Base-by-base conservation (phyloP, 345 rosid genomes). In the Pelargonium nanum region DNA sequence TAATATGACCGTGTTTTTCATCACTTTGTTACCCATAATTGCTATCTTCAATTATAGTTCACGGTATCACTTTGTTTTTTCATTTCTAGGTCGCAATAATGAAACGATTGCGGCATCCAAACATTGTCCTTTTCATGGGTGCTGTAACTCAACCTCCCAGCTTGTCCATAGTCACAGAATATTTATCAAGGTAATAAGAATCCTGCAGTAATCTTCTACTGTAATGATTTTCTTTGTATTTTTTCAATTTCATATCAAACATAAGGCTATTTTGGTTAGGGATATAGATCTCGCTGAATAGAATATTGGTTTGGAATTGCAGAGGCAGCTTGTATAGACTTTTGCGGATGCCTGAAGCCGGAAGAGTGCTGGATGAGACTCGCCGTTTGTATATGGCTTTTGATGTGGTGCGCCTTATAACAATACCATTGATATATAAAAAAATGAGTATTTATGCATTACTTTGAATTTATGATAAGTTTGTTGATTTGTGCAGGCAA, bases 101-200 rank as follows among this genome's bases (percentile, higher is more conserved):
- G 99, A 94, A 90, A 78, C 85, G 97, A 51, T 75, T 94, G 55
- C 85, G 97, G 62, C 99, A 94, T 81, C 99, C 99, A 69, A 94
- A 94, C 68, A 94, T 94, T 68, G 99, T 94, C 78, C 96, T 94
- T 57, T 94, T 90, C 65, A 94, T 94, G 99, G 99, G 99, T 24
- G 99, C 97, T 0, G 99, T 94, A 67, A 88, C 96, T 61, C 87
- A 83, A 71, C 97, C 99, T 56, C 97, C 97, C 32, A 88, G 86
- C 75, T 79, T 94, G 80, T 90, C 99, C 59, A 94, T 94, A 70
- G 97, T 94, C 74, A 94, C 99, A 50, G 99, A 90, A 72, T 94
- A 94, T 78, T 75, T 94, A 62, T 90, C 96, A 71, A 94, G 99
- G 99, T 93, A 71, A 50, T 25, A 30, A 19, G 55, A 58, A 12